These are phyloP conservation scores for Tetrapisispora iriomotensis DNA, from an alignment of 805 yeast species.

Conservation along the genomic window DNA sequence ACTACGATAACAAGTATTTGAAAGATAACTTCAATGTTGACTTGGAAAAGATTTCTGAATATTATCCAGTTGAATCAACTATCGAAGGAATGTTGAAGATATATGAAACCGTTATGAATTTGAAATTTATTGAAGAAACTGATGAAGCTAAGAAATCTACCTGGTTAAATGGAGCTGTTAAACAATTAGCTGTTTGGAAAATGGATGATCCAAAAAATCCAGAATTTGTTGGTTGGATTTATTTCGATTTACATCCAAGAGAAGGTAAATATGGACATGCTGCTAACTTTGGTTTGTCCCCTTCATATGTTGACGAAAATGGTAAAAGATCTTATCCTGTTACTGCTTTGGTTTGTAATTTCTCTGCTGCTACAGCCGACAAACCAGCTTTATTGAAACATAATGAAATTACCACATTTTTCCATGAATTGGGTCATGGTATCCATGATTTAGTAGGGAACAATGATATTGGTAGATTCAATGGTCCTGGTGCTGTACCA, in stretches of 20 bases:
- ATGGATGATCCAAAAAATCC: slow-evolving; percentile 39
- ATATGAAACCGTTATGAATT: slow-evolving; percentile 59
- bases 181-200: slow-evolving; percentile 62
- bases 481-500: slow-evolving; percentile 62
- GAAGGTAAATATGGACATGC: slow-evolving; percentile 86
- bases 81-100: slow-evolving; percentile 59
- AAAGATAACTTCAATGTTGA: slow-evolving; percentile 66
- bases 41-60: slow-evolving; percentile 60
- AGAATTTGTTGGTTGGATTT: slow-evolving; percentile 66
- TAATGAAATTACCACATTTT: slow-evolving; percentile 69
- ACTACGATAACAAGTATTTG: slow-evolving; percentile 53
- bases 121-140: slow-evolving; percentile 49
- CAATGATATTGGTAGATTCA: slow-evolving; percentile 56
- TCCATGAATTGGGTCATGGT: slow-evolving; percentile 88
- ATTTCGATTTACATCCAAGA: slow-evolving; percentile 76
- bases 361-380: slow-evolving; percentile 58
- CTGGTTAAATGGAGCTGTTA: slow-evolving; percentile 71
- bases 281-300: slow-evolving; percentile 62
- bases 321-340: slow-evolving; percentile 53
- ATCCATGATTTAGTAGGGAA: slow-evolving; percentile 67
- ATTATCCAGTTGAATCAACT: slow-evolving; percentile 64
- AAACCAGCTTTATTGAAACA: slow-evolving; percentile 73
- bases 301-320: slow-evolving; percentile 44
- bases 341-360: slow-evolving; percentile 75
- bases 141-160: slow-evolving; percentile 34